Conservation (phyloP, 2,329 filamentous ascomycete genomes). For the Neoscytalidium dimidiatum region DNA sequence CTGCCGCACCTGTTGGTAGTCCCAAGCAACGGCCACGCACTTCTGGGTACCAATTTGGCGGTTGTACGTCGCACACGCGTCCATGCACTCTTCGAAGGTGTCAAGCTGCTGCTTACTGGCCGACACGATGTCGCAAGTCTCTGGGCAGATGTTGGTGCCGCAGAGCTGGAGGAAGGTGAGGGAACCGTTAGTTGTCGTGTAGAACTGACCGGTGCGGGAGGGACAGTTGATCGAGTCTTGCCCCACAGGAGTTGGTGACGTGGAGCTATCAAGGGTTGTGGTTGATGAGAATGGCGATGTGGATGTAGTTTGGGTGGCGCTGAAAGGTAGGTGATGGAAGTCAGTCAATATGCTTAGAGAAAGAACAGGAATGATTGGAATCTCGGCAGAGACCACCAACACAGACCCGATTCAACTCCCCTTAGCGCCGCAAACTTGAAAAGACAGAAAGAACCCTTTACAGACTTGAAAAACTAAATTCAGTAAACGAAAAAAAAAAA, state of each 20-base stretch:
- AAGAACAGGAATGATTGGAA: too few relatives aligned
- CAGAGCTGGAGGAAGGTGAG: conserved; percentile 6
- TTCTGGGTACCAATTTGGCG: conserved; percentile 8
- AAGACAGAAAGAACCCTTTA: neutral
- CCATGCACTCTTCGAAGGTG: conserved; percentile 1
- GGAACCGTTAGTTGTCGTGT: conserved; percentile 7
- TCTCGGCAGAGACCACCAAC: too few relatives aligned
- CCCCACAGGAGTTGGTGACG: neutral
- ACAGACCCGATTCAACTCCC: too few relatives aligned
- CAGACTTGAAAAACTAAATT: neutral
- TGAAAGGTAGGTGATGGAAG: neutral
- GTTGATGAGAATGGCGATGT: neutral
- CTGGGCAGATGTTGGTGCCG: conserved; percentile 8
- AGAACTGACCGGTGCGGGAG: neutral
- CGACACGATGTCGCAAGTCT: conserved; percentile 11
- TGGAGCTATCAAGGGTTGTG: neutral
- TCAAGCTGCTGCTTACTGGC: neutral
- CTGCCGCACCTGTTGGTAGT: conserved; percentile 14
- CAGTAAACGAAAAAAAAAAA: neutral
- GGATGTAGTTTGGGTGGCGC: neutral
- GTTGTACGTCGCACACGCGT: conserved; percentile 2
- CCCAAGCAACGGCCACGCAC: conserved; percentile 8
- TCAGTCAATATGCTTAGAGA: too few relatives aligned
- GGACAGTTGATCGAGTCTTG: neutral
- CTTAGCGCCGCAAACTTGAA: too few relatives aligned